Conservation (phyloP, 331 rosid genomes). For the Acacia concinna region DNA sequence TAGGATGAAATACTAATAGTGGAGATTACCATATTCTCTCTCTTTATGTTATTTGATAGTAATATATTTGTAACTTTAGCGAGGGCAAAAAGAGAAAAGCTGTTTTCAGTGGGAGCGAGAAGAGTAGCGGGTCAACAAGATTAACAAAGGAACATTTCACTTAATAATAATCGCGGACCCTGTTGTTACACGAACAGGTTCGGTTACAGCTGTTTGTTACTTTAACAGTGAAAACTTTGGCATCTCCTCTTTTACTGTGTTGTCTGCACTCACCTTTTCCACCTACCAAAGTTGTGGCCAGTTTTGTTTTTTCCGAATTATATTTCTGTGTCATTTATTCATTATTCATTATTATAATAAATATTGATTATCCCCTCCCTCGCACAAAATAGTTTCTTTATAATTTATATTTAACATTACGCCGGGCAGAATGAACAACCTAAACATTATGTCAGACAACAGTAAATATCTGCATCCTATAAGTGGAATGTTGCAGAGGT, state of each 20-base stretch:
- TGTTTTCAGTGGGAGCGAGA: neutral
- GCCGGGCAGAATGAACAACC: neutral
- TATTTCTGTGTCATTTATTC: neutral
- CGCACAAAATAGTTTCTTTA: neutral
- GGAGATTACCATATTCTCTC: no score
- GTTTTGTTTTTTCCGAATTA: neutral
- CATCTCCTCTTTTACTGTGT: neutral
- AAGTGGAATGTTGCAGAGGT: neutral
- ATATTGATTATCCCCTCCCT: neutral
- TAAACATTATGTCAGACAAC: neutral
- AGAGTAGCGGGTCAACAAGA: neutral
- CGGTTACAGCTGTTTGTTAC: neutral
- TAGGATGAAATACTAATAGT: no score
- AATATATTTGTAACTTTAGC: no score
- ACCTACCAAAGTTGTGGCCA: neutral
- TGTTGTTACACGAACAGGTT: neutral
- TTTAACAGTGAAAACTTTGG: neutral
- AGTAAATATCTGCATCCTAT: neutral
- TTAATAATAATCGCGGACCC: neutral
- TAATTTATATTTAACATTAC: no score
- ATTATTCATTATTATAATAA: neutral
- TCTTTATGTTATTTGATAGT: no score
- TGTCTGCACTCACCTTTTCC: neutral
- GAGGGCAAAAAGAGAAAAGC: neutral
- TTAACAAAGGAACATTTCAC: neutral